phyloP scores from a whole-genome alignment of 768 basidiomycete species.

The Melanogaster broomeanus region DNA sequence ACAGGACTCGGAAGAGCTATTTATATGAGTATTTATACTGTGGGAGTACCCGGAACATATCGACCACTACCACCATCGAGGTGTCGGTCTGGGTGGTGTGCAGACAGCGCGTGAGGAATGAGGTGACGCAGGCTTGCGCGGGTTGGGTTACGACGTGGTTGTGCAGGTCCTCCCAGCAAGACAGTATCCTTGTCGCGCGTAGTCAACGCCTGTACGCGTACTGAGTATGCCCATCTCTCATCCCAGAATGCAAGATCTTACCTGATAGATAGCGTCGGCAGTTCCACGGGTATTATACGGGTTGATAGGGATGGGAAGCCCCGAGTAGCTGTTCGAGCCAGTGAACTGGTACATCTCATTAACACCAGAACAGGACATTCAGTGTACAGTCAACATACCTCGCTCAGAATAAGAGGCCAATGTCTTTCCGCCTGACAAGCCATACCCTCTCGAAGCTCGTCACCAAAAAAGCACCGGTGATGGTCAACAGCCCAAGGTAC shows the following conservation, averaged over 20 bases:
- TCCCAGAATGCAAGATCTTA: neutral
- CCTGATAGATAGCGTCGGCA: constrained; percentile 71
- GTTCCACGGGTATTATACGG: constrained; percentile 87
- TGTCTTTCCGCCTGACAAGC: constrained; percentile 76
- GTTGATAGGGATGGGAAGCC: constrained; percentile 84
- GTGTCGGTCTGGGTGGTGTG: constrained; percentile 42
- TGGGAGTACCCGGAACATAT: constrained; percentile 56
- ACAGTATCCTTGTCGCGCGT: constrained; percentile 77
- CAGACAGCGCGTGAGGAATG: constrained; percentile 74
- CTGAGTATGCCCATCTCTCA: constrained; percentile 4
- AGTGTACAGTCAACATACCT: constrained; percentile 44
- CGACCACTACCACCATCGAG: constrained; percentile 40
- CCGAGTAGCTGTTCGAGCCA: constrained; percentile 82
- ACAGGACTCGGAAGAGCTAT: constrained; percentile 64
- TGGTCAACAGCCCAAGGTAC: constrained; percentile 78
- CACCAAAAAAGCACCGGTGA: constrained; percentile 85
- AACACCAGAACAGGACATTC: neutral
- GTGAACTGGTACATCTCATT: constrained; percentile 58
- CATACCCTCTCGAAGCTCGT: constrained; percentile 85
- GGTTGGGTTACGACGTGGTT: constrained; percentile 86
- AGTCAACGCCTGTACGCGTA: constrained; percentile 54
- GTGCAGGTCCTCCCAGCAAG: constrained; percentile 85
- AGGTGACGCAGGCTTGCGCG: constrained; percentile 79
- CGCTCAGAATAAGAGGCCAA: constrained; percentile 76
- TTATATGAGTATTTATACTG: constrained; percentile 65